Evolutionary conservation across 75 land plant genomes (phyloP).

Genomic region (Selaginella tamariscina): DNA sequence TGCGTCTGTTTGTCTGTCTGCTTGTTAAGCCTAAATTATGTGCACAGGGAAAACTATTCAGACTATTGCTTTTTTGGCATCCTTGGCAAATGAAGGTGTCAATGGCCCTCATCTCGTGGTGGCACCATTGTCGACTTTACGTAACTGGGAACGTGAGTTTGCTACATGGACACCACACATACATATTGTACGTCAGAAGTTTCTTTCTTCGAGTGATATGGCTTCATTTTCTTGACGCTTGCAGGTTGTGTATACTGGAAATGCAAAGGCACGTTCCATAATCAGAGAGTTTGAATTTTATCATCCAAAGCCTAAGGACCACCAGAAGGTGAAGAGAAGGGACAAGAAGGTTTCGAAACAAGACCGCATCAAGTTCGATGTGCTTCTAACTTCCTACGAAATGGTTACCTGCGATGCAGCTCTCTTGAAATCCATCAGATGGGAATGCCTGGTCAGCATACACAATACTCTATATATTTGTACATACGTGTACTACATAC

Average conservation of each 20-base stretch:
- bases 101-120: constrained; percentile 68
- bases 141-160: constrained; percentile 99
- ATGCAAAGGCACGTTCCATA: constrained; percentile 60
- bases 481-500: not conserved
- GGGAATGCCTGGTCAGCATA: constrained; percentile 82
- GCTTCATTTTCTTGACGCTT: not conserved
- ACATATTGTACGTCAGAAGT: constrained; percentile 69
- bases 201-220: not conserved
- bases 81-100: constrained; percentile 61
- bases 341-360: constrained; percentile 65
- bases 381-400: constrained; percentile 93
- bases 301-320: constrained; percentile 33
- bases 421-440: constrained; percentile 59
- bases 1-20: not conserved
- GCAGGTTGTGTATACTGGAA: constrained; percentile 94
- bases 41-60: constrained; percentile 89
- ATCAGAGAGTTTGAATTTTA: constrained; percentile 83
- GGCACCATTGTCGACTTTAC: constrained; percentile 85
- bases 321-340: constrained; percentile 34
- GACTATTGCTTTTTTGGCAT: constrained; percentile 82
- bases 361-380: constrained; percentile 89
- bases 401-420: constrained; percentile 74
- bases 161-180: constrained; percentile 96
- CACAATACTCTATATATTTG: no score
- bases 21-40: not conserved